Evolutionary conservation across 495 filamentous ascomycete species (phyloP).

Genomic region (Aspergillus sparsus): DNA sequence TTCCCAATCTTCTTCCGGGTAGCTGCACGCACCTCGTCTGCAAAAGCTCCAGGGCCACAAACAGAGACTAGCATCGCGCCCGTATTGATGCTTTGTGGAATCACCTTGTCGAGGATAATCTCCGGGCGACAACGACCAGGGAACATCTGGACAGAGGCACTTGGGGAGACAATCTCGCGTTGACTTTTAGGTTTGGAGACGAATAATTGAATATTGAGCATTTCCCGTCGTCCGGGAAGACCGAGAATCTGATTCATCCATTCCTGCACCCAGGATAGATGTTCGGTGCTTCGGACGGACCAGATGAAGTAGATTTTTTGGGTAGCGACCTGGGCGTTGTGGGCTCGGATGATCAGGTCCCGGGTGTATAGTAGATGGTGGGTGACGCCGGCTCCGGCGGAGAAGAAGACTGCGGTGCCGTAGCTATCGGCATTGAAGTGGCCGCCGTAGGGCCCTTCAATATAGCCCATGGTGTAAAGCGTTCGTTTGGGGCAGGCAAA

Average conservation of each 20-base stretch:
- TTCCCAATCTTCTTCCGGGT: constrained; percentile 64
- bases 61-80: constrained; percentile 79
- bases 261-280: constrained; percentile 77
- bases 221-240: constrained; percentile 64
- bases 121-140: constrained; percentile 70
- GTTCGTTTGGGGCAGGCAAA: constrained; percentile 37
- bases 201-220: constrained; percentile 73
- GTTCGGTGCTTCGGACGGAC: constrained; percentile 73
- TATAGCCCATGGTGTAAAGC: constrained; percentile 48
- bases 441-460: constrained; percentile 73
- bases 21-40: constrained; percentile 75
- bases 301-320: constrained; percentile 28
- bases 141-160: constrained; percentile 68
- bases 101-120: constrained; percentile 65
- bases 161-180: constrained; percentile 62
- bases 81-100: constrained; percentile 52
- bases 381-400: constrained; percentile 74
- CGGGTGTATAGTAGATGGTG: constrained; percentile 69
- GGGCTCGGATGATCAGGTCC: not conserved
- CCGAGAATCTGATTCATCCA: constrained; percentile 78
- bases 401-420: constrained; percentile 75
- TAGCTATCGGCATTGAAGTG: constrained; percentile 59
- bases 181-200: constrained; percentile 70
- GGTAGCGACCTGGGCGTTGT: not conserved
- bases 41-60: constrained; percentile 73